Percentiles rank a stretch among this genome's conserved stretches.
phyloP scores from a whole-genome alignment of 495 filamentous ascomycete genomes.

The Hyaloscypha hepaticicola region DNA sequence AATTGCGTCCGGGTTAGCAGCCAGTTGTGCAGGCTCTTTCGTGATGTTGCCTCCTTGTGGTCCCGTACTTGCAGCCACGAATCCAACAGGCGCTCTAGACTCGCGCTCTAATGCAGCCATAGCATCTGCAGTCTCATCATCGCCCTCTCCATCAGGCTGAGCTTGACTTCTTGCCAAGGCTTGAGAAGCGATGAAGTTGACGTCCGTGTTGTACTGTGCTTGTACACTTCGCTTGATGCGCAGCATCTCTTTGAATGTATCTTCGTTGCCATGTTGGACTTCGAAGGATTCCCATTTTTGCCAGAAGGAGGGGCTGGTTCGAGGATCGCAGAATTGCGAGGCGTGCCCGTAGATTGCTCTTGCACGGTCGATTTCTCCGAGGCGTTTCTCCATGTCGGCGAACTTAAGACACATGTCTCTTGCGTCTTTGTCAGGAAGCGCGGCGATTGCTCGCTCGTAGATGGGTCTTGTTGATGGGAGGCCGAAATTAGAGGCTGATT shows the following conservation, averaged over 20 bases:
- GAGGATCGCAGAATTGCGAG: conserved; percentile 94
- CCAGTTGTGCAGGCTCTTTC: conserved; percentile 41
- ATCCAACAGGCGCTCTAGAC: conserved; percentile 83
- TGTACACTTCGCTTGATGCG: conserved; percentile 96
- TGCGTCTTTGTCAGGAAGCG: conserved; percentile 90
- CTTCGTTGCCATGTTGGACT: conserved; percentile 96
- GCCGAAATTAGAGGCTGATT: conserved; percentile 97
- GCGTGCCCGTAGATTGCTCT: conserved; percentile 95
- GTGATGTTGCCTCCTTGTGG: conserved; percentile 68
- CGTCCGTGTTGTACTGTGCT: conserved; percentile 97
- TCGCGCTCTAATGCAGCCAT: conserved; percentile 92
- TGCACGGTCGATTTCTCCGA: conserved; percentile 95
- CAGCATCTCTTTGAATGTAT: conserved; percentile 99
- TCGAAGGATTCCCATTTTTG: conserved; percentile 96
- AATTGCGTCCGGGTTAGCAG: conserved; percentile 85
- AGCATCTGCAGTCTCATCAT: conserved; percentile 63
- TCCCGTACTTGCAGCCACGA: conserved; percentile 82
- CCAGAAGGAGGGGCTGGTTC: conserved; percentile 89
- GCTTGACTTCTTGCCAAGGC: conserved; percentile 80
- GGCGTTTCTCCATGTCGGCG: conserved; percentile 94
- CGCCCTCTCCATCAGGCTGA: conserved; percentile 43
- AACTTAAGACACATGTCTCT: conserved; percentile 99
- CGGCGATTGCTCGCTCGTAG: conserved; percentile 91
- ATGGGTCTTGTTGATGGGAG: conserved; percentile 93
- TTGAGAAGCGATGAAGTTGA: conserved; percentile 97